Evolutionary conservation across 306 rosid species (phyloP), one percentile per base, ranked within the genome.

Genomic region (Medicago arabica): DNA sequence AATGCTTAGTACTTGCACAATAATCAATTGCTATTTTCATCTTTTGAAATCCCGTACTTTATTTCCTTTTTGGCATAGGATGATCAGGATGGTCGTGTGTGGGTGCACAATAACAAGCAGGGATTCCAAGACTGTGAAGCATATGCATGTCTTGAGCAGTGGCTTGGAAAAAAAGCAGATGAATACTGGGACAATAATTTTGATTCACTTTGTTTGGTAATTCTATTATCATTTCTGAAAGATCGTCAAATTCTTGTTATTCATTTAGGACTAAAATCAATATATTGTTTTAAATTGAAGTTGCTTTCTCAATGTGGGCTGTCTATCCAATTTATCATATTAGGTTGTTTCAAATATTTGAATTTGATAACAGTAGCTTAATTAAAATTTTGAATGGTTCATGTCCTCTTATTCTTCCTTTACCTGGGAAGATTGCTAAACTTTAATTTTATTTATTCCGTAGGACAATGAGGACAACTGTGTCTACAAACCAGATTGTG

Each of bases 101-200:
- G 87, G 91, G 89, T 87, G 83, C 91, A 75, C 78, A 87, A 83
- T 63, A 85, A 85, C 86, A 87, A 85, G 78, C 87, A 85, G 82
- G 91, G 91, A 64, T 87, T 87, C 66, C 91, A 87, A 74, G 91
- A 87, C 75, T 85, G 72, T 75, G 87, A 85, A 69, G 10, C 75
- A 8, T 87, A 87, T 73, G 87, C 84, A 17, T 60, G 3, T 67
- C 88, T 87, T 36, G 91, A 85, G 82, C 31, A 46, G 49, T 85
- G 91, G 89, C 83, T 85, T 15, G 85, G 86, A 75, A 54, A 36
- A 54, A 85, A 75, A 72, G 81, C 44, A 43, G 86, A 85, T 69
- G 75, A 81, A 59, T 87, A 87, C 81, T 85, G 84, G 87, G 89
- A 87, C 77, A 72, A 44, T 0, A 50, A 81, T 51, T 83, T 85